Evolutionary conservation across 164 flowering plant genomes (phyloP), one percentile per base, ranked within the genome.

Genomic region (Chloranthus sessilifolius): DNA sequence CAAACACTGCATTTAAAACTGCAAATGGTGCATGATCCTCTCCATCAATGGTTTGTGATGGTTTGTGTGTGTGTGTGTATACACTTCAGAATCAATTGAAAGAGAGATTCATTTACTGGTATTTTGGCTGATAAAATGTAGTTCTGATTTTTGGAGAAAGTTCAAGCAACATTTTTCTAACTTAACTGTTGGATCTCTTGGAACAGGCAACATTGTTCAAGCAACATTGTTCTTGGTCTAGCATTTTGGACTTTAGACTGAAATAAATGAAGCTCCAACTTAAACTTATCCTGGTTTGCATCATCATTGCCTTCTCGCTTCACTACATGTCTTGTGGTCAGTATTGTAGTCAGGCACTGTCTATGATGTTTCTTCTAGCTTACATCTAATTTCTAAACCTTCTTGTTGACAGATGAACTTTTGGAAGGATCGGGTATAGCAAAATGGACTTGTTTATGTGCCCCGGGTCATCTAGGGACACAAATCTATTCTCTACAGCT

Each of bases 241-340:
- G n/a, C n/a, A n/a, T 17, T 43, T 27, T 35, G 23, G 28, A 37
- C 30, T 64, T 45, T 30, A 38, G 49, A 50, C 43, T 67, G 58
- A 56, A 61, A 53, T 43, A 55, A 48, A 74, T 86, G 91, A 75
- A 73, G 76, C 65, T 63, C 29, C 53, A 35, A 34, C 34, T 62
- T 48, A 52, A 63, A 50, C 54, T 70, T 42, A 54, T 70, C 26
- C 53, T 83, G 38, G 52, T 65, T 50, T 68, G 53, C 55, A 53
- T 79, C 52, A 38, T 70, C 39, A 35, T 59, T 50, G 44, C 64
- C 36, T 44, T 76, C 33, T 69, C 65, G 72, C 44, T 80, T 68
- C 80, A 67, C 56, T 73, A 50, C 28, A 54, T 46, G 44, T 44
- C 65, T 42, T 76, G 79, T 56, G 95, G 95, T 86, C 24, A 73